Evolutionary conservation across 2,329 filamentous ascomycete genomes (phyloP).

Genomic region (Fusarium sp.): DNA sequence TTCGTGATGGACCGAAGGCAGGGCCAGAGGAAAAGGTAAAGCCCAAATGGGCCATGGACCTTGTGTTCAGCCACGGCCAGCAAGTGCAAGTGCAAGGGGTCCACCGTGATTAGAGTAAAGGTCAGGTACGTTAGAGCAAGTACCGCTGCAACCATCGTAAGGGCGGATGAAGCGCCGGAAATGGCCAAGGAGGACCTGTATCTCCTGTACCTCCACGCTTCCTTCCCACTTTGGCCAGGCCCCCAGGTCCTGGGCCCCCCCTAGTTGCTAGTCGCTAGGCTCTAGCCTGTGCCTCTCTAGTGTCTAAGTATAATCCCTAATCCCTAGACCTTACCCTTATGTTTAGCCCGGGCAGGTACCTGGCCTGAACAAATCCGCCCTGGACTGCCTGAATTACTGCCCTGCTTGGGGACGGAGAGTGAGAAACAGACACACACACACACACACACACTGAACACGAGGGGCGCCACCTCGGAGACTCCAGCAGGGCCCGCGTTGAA

Average conservation of each 20-base stretch:
- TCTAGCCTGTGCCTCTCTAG: conserved; percentile 1
- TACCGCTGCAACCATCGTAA: conserved; percentile 37
- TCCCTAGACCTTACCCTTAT: conserved; percentile 14
- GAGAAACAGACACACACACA: too few species aligned
- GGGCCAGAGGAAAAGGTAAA: conserved; percentile 41
- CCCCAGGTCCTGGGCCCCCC: conserved; percentile 22
- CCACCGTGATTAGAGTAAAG: conserved; percentile 28
- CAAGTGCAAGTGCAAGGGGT: conserved; percentile 41
- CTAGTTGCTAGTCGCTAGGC: conserved; percentile 16
- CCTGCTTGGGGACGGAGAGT: conserved; percentile 9
- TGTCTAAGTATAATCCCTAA: conserved; percentile 7
- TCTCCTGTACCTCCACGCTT: conserved; percentile 37
- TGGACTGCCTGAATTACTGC: conserved; percentile 2
- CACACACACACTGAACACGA: conserved; percentile 19
- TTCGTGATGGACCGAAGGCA: conserved; percentile 46
- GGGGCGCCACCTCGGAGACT: conserved; percentile 40
- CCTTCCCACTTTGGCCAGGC: conserved; percentile 34
- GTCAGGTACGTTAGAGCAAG: conserved; percentile 27
- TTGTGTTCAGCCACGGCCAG: conserved; percentile 47
- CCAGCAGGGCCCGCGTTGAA: conserved; percentile 17
- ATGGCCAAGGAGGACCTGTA: conserved; percentile 40
- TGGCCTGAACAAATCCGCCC: conserved; percentile 31
- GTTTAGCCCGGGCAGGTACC: conserved; percentile 25
- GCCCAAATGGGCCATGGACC: conserved; percentile 31
- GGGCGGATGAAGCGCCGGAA: conserved; percentile 29